These are phyloP conservation scores for Wallacemonas sp. DNA, from an alignment of 208 protist genomes.

Conservation along the genomic window DNA sequence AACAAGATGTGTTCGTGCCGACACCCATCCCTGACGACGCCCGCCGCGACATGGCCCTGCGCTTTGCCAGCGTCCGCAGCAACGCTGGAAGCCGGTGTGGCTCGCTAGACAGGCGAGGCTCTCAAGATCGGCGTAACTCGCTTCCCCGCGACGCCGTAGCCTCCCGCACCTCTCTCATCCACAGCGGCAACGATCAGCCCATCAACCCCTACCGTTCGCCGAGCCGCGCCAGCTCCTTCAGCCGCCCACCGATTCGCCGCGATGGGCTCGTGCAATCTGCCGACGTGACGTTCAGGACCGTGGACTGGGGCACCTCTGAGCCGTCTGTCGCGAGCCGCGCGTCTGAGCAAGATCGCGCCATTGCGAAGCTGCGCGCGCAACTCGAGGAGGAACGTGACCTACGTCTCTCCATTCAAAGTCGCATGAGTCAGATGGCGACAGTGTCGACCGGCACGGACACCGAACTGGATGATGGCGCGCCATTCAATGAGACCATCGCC, in stretches of 20 bases:
- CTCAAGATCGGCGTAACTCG: background rate
- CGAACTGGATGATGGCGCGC: background rate
- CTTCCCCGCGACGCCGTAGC: background rate
- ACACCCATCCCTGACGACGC: background rate
- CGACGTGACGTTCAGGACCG: background rate
- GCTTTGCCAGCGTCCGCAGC: constrained; percentile 4
- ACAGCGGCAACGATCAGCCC: background rate
- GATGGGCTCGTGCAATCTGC: background rate
- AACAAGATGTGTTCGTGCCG: background rate
- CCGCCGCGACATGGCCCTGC: background rate
- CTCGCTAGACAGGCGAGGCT: no score
- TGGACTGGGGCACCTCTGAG: background rate
- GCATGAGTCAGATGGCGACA: background rate
- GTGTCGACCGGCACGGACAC: background rate
- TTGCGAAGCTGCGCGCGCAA: background rate
- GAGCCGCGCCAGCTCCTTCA: background rate
- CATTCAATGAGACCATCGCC: constrained; percentile 2
- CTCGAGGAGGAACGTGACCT: background rate
- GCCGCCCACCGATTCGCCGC: background rate
- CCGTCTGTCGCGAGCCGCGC: background rate
- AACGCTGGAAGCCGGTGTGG: background rate
- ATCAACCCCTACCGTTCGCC: background rate
- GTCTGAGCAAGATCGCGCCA: background rate
- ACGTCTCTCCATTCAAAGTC: background rate
- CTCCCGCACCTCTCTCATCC: background rate